Percentiles rank a stretch among this genome's conserved stretches.
Evolutionary conservation across 2,329 filamentous ascomycete species (phyloP).

Genomic region (Cercospora beticola): DNA sequence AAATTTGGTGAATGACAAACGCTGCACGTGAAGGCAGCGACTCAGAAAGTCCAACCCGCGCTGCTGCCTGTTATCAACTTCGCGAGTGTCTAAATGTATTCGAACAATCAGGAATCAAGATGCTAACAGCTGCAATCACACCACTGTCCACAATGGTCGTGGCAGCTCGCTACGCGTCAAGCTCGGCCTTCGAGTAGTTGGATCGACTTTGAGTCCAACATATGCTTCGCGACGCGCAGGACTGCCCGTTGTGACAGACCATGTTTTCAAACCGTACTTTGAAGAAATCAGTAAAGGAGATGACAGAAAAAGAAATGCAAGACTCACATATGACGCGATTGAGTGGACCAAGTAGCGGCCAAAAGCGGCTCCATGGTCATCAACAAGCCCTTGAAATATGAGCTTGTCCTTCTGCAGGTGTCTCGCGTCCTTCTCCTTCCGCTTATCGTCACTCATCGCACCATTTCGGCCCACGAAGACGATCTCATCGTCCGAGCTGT

Average conservation of each 20-base stretch:
- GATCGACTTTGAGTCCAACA: slow-evolving; percentile 64
- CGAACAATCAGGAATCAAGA: not conserved
- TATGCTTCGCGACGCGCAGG: slow-evolving; percentile 78
- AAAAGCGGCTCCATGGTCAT: slow-evolving; percentile 76
- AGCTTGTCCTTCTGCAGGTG: slow-evolving; percentile 62
- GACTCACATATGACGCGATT: slow-evolving; percentile 70
- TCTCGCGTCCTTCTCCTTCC: slow-evolving; percentile 55
- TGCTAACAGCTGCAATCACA: slow-evolving; percentile 22
- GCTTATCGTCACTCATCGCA: slow-evolving; percentile 60
- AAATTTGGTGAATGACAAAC: not conserved
- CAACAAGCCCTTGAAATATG: slow-evolving; percentile 76
- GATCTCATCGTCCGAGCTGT: slow-evolving; percentile 76
- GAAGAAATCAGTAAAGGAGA: slow-evolving; percentile 5
- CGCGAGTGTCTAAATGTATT: not conserved
- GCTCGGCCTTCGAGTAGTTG: slow-evolving; percentile 36
- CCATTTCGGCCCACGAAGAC: slow-evolving; percentile 78
- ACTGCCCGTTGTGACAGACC: slow-evolving; percentile 70
- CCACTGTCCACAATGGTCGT: slow-evolving; percentile 63
- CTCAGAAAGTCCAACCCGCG: slow-evolving; percentile 1
- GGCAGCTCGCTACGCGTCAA: slow-evolving; percentile 51
- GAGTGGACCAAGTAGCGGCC: slow-evolving; percentile 92
- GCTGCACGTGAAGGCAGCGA: not conserved
- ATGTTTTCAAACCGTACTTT: slow-evolving; percentile 77
- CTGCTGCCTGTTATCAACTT: slow-evolving; percentile 12
- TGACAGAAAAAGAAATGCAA: slow-evolving; percentile 4